phyloP scores from a whole-genome alignment of 176 grass and related monocot genomes.

The Carex kokanica region DNA sequence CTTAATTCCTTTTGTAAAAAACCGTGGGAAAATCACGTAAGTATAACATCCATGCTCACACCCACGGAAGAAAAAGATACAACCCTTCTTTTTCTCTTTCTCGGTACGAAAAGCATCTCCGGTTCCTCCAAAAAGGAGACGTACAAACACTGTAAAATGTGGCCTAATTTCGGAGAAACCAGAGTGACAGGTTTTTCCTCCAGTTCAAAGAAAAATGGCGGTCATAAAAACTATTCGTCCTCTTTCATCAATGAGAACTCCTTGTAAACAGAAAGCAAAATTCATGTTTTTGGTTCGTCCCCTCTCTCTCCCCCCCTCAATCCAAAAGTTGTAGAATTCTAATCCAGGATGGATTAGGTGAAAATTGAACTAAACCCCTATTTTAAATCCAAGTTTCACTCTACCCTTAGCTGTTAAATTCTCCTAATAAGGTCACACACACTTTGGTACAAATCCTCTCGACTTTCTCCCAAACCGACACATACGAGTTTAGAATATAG shows the following conservation, averaged over 20 bases:
- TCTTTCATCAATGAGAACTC: slow-evolving; percentile 3
- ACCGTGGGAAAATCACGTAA: not conserved
- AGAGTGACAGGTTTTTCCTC: not conserved
- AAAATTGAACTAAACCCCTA: not conserved
- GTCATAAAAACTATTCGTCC: not conserved
- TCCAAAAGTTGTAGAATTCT: slow-evolving; percentile 1
- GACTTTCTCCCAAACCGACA: not conserved
- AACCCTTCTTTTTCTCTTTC: not conserved
- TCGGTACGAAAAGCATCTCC: not conserved
- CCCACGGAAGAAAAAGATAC: not conserved
- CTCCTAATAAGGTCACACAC: not conserved
- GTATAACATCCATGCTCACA: not conserved
- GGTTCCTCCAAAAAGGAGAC: not conserved
- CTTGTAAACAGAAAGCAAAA: slow-evolving; percentile 27
- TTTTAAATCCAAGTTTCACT: not conserved
- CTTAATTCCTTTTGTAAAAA: not conserved
- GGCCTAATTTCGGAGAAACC: not conserved
- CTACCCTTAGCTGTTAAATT: not conserved
- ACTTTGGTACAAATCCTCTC: not conserved
- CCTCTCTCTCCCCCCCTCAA: not conserved
- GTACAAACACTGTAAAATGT: not conserved
- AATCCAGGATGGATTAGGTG: not conserved
- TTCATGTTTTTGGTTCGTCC: slow-evolving; percentile 16
- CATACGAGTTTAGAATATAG: not conserved
- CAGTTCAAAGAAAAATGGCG: not conserved